Evolutionary conservation across 2,329 filamentous ascomycete genomes (phyloP), one percentile per base, ranked within the genome.

Genomic region (Colletotrichum tofieldiae): DNA sequence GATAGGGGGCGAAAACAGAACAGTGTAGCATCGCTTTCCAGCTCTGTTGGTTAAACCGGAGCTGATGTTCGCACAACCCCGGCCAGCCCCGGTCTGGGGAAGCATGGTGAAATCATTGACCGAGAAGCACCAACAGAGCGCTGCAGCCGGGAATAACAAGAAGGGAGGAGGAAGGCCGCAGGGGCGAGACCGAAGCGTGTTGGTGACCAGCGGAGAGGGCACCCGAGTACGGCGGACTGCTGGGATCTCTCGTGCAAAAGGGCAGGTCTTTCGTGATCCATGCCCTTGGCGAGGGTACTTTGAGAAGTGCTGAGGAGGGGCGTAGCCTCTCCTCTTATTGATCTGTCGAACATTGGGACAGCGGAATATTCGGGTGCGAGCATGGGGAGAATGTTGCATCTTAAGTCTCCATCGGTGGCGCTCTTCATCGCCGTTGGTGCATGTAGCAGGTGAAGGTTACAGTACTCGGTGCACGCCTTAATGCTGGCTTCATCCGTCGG

Each of bases 71-170:
- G 11, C 26, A 23, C 12, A 23, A n/a, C 32, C 32, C 60, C 18
- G 29, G 45, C 14, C 20, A 29, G 60, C 39, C n/a, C 58, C 52
- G 37, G 51, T 51, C 35, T 54, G 58, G 51, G 43, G 65, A 68
- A 68, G 58, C 51, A 68, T 51, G 51, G 3, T 63, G 65, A 60
- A 55, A 55, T 67, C 68, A 62, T 58, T 62, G 51, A 47, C 35
- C 47, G 32, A 23, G n/a, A 29, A 7, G 54, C 32, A 54, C 26
- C 56, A 56, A 43, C 20, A 54, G 29, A 45, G n/a, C 14, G 18
- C 6, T 37, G 37, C 26, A 16, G 49, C 58, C 56, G 65, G 65
- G 65, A 71, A 68, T 63, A 63, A 52, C 51, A n/a, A 54, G 43
- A 51, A 12, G 32, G 12, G 39, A 35, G 52, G 23, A 35, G 52